phyloP scores from a whole-genome alignment of 352 stramenopile species.

The Peronospora destructor region DNA sequence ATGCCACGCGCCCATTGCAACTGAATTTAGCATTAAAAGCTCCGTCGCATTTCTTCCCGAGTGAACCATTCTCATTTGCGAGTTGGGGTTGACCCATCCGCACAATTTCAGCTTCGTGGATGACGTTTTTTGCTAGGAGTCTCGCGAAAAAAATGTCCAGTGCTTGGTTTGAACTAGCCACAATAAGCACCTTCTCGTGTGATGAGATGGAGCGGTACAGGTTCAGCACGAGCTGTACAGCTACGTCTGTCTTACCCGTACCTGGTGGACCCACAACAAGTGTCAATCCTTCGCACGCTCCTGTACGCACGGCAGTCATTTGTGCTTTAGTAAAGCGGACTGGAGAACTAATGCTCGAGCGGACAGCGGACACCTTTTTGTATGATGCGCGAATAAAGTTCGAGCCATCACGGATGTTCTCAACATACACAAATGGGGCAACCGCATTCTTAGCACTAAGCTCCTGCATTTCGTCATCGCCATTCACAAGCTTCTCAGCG shows the following conservation, averaged over 20 bases:
- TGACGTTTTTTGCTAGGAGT: constrained; percentile 77
- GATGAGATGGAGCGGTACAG: constrained; percentile 79
- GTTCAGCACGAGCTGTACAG: constrained; percentile 91
- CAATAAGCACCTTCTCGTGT: constrained; percentile 88
- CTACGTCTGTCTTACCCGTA: constrained; percentile 93
- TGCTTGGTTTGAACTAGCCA: constrained; percentile 93
- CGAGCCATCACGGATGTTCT: constrained; percentile 27
- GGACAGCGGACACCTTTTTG: constrained; percentile 6
- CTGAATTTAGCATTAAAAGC: constrained; percentile 92
- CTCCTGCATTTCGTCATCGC: constrained; percentile 22
- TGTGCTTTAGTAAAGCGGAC: constrained; percentile 91
- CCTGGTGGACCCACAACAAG: constrained; percentile 90
- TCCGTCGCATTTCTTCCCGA: constrained; percentile 39
- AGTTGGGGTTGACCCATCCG: constrained; percentile 63
- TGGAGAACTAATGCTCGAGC: neutral
- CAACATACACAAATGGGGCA: constrained; percentile 49
- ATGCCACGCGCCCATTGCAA: constrained; percentile 87
- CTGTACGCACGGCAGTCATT: constrained; percentile 87
- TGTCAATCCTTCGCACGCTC: constrained; percentile 91
- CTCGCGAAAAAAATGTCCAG: constrained; percentile 94
- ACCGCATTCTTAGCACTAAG: constrained; percentile 30
- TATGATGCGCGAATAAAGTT: constrained; percentile 34
- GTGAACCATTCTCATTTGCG: constrained; percentile 3
- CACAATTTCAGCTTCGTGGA: constrained; percentile 84
- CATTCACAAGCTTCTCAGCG: constrained; percentile 37